Base-by-base conservation (phyloP, 805 yeast genomes). In the Lachancea kluyveri region DNA sequence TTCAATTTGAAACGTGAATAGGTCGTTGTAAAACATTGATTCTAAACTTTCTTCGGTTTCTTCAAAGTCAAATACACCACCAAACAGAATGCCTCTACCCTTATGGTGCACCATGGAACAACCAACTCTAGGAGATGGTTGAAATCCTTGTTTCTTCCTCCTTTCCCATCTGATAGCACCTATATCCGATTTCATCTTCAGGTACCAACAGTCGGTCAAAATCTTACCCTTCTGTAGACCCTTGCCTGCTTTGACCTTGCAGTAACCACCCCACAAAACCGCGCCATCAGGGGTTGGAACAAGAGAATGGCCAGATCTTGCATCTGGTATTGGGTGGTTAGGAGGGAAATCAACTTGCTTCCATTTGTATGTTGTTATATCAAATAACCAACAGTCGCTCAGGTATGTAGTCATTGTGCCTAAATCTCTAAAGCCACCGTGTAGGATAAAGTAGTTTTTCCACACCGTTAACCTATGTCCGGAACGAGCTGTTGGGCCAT, bases 41-140 rank as follows among this genome's bases (percentile, higher is more conserved):
- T 82, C 90, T 39, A 90, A 62, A 33, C 82, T 74, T 59, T 92
- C 97, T 56, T 90, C 97, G 9, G 95, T 90, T 59, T 90, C 98
- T 46, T 88, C 95, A 40, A 72, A 83, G 57, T 90, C 97, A 49
- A 74, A 88, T 9, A 92, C 98, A 47, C 97, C 97, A 22, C 97
- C 97, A 62, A 90, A 92, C 51, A 88, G 49, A 7, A 90, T 70
- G 36, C 96, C 96, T 63, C 96, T 76, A 37, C 94, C 94, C 47
- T 84, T 82, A 59, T 90, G 97, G 43, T 69, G 69, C 7, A 78
- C 87, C 79, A 90, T 74, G 4, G 94, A 79, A 51, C 94, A 82
- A 0, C 98, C 97, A n/a, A 85, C 96, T 47, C 97, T 72, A 9
- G 96, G 83, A 2, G 90, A 74, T 4, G 96, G 96, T 39, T 79